Percentiles rank a stretch among this genome's conserved stretches.
Evolutionary conservation across 768 basidiomycete genomes (phyloP).

Genomic region (Termitomyces heimii): DNA sequence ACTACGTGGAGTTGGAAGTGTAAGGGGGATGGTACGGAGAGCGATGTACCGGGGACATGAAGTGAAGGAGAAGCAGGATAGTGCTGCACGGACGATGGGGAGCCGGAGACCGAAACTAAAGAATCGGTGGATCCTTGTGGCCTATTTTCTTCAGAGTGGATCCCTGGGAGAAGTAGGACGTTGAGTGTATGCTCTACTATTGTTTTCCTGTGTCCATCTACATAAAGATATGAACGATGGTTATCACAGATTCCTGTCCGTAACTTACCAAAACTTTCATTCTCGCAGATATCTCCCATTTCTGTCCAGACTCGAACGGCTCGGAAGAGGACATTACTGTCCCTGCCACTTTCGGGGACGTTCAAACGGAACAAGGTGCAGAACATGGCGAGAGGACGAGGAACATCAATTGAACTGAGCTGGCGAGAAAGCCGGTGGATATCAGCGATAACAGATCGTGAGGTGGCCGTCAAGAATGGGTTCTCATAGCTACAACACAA

Average conservation of each 20-base stretch:
- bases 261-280: constrained; percentile 66
- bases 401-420: constrained; percentile 57
- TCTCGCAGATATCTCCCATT: constrained; percentile 69
- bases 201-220: constrained; percentile 37
- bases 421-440: constrained; percentile 59
- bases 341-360: constrained; percentile 17
- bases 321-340: constrained; percentile 46
- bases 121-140: constrained; percentile 30
- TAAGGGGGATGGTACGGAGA: constrained; percentile 61
- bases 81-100: constrained; percentile 25
- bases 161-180: constrained; percentile 66
- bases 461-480: constrained; percentile 69
- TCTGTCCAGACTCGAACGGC: constrained; percentile 70
- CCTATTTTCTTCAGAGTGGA: constrained; percentile 45
- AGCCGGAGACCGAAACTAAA: constrained; percentile 27
- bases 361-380: constrained; percentile 46
- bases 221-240: background rate
- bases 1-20: constrained; percentile 68
- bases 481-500: constrained; percentile 60
- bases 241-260: constrained; percentile 1
- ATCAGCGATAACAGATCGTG: constrained; percentile 66
- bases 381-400: constrained; percentile 59
- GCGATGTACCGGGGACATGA: constrained; percentile 50
- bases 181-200: constrained; percentile 81
- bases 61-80: constrained; percentile 41